phyloP scores from a whole-genome alignment of 805 yeast genomes.

The Brettanomyces bruxellensis region DNA sequence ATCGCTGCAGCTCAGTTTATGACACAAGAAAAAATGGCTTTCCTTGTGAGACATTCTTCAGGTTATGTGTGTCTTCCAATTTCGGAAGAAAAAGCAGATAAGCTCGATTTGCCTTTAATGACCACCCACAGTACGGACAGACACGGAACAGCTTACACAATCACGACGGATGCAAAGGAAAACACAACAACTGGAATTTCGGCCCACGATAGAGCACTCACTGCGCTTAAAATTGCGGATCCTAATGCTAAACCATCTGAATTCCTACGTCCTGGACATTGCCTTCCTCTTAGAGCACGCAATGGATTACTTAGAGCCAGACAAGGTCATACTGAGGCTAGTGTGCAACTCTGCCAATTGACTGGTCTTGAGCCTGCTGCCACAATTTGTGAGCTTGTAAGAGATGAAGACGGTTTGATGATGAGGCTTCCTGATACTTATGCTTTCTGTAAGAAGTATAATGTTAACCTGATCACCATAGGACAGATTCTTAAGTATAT shows the following conservation, averaged over 20 bases:
- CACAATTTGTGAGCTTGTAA: slow-evolving; percentile 88
- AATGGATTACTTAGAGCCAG: slow-evolving; percentile 75
- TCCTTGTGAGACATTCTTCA: slow-evolving; percentile 74
- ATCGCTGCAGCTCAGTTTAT: slow-evolving; percentile 82
- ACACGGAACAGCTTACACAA: slow-evolving; percentile 95
- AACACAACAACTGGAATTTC: slow-evolving; percentile 97
- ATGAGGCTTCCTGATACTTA: slow-evolving; percentile 85
- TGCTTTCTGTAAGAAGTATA: slow-evolving; percentile 51
- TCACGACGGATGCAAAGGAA: slow-evolving; percentile 75
- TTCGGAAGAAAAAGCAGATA: slow-evolving; percentile 67
- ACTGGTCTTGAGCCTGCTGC: slow-evolving; percentile 80
- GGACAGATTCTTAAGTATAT: slow-evolving; percentile 59
- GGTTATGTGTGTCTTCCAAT: slow-evolving; percentile 95
- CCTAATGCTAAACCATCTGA: slow-evolving; percentile 47
- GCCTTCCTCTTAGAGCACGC: slow-evolving; percentile 85
- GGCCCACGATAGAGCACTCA: slow-evolving; percentile 86
- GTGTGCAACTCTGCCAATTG: slow-evolving; percentile 74
- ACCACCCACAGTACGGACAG: slow-evolving; percentile 51
- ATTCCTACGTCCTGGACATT: slow-evolving; percentile 88
- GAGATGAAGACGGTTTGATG: slow-evolving; percentile 91
- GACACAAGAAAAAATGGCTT: slow-evolving; percentile 87
- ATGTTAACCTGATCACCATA: slow-evolving; percentile 68
- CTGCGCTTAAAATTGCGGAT: slow-evolving; percentile 65
- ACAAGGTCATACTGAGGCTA: slow-evolving; percentile 97
- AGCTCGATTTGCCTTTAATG: slow-evolving; percentile 75